These are phyloP conservation scores for Plectosphaerella plurivora DNA, from an alignment of 2,329 filamentous ascomycete genomes.

Conservation along the genomic window DNA sequence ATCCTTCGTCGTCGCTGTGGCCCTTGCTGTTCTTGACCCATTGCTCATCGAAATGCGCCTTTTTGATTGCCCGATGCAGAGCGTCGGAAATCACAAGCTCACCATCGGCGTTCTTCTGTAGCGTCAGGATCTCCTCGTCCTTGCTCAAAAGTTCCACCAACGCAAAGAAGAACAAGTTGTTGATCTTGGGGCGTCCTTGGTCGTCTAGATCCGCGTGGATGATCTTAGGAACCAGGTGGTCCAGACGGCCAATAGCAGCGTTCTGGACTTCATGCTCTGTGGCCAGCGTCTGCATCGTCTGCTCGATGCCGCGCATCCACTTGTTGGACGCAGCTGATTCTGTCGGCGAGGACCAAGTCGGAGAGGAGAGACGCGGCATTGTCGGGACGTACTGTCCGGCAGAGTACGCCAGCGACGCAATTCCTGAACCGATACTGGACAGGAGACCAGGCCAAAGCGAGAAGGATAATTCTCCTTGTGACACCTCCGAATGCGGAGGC, in stretches of 20 bases:
- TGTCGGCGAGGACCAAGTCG: no score
- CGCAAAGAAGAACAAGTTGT: conserved; percentile 62
- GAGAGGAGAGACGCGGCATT: no score
- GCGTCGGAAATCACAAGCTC: conserved; percentile 36
- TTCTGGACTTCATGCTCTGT: conserved; percentile 21
- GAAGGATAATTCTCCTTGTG: no score
- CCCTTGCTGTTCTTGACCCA: conserved; percentile 19
- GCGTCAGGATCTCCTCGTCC: conserved; percentile 41
- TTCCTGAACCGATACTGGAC: no score
- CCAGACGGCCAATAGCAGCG: conserved; percentile 35
- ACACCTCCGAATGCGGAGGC: no score
- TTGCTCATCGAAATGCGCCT: conserved; percentile 25
- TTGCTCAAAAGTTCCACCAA: conserved; percentile 49
- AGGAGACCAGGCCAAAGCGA: no score
- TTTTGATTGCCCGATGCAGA: conserved; percentile 40
- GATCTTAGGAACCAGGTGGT: conserved; percentile 48
- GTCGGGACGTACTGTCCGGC: no score
- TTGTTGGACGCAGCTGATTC: no score
- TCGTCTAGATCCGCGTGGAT: conserved; percentile 50
- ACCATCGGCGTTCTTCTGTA: conserved; percentile 34
- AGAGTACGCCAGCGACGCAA: no score
- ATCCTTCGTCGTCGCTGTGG: conserved; percentile 17
- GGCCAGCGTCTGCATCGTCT: no score
- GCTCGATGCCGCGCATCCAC: no score
- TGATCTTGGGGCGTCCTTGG: conserved; percentile 49